phyloP scores from a whole-genome alignment of 2,329 filamentous ascomycete species.

The Capronia epimyces region DNA sequence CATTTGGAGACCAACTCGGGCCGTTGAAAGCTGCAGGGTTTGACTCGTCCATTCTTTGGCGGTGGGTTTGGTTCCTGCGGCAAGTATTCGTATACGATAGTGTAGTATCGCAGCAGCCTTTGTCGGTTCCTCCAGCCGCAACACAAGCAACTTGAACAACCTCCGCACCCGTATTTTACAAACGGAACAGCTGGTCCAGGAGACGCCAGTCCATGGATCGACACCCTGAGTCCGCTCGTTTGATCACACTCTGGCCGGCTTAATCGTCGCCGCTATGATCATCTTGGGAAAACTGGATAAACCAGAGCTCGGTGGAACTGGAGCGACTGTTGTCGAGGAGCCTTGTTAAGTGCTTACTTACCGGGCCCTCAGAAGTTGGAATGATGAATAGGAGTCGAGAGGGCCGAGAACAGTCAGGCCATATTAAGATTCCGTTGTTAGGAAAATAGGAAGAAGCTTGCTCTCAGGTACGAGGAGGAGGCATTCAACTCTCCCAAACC shows the following conservation, averaged over 20 bases:
- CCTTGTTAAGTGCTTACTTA: too few relatives aligned
- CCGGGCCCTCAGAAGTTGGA: too few relatives aligned
- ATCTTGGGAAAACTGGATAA: background rate
- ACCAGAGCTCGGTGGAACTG: background rate
- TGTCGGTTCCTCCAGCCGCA: background rate
- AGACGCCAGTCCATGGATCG: background rate
- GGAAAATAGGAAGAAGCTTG: too few relatives aligned
- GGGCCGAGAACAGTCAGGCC: too few relatives aligned
- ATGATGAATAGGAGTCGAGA: too few relatives aligned
- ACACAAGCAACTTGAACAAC: too few relatives aligned
- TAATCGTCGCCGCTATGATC: background rate
- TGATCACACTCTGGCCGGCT: background rate
- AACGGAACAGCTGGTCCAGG: background rate
- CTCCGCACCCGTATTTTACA: too few relatives aligned
- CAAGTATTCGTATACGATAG: background rate
- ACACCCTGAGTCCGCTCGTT: background rate
- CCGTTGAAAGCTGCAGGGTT: conserved; percentile 5
- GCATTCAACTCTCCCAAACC: too few relatives aligned
- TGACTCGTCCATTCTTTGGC: conserved; percentile 10
- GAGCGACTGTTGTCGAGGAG: background rate
- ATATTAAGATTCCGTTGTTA: too few relatives aligned
- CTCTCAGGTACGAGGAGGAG: too few relatives aligned
- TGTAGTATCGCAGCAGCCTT: background rate
- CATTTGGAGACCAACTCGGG: conserved; percentile 4
- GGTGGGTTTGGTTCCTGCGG: background rate